Percentiles rank a stretch among this genome's conserved stretches.
Conservation (phyloP, 495 filamentous ascomycete genomes). For the Corynascus novoguineensis region DNA sequence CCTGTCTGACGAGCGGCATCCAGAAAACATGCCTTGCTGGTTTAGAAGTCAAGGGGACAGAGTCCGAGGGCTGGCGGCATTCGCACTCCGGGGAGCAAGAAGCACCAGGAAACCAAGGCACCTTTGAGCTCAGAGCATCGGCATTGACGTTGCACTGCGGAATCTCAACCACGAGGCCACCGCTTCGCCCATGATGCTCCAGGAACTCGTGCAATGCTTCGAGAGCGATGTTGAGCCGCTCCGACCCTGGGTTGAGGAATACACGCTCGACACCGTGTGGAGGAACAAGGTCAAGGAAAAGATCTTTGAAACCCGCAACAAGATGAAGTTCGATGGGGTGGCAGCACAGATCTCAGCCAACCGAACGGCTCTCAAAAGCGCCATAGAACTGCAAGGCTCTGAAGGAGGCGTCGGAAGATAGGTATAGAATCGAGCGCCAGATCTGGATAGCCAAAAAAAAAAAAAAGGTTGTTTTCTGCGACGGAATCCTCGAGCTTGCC, state of each 20-base stretch:
- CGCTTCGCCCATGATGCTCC: conserved; percentile 12
- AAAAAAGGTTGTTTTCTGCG: conserved; percentile 15
- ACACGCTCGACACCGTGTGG: conserved; percentile 24
- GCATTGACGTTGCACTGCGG: conserved; percentile 17
- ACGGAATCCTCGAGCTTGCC: conserved; percentile 17
- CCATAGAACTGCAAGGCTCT: conserved; percentile 6
- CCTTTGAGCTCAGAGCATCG: neutral
- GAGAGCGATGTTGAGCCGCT: conserved; percentile 11
- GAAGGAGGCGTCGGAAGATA: neutral
- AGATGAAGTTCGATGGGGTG: conserved; percentile 3
- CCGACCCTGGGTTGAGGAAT: conserved; percentile 15
- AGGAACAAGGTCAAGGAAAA: conserved; percentile 17
- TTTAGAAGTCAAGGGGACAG: neutral
- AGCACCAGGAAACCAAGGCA: neutral
- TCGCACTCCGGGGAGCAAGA: neutral
- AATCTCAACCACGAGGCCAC: conserved; percentile 13
- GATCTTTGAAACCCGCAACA: conserved; percentile 4
- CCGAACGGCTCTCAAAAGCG: conserved; percentile 5
- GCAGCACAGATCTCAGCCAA: neutral
- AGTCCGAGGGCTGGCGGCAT: neutral
- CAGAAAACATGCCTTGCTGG: neutral
- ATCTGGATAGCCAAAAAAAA: conserved; percentile 20
- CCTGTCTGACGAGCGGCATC: neutral
- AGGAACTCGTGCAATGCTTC: conserved; percentile 14
- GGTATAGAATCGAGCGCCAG: conserved; percentile 14